Percentiles rank a stretch among this genome's conserved stretches.
Evolutionary conservation across 129 eudicot genomes (phyloP).

Genomic region (Flaveria robusta): DNA sequence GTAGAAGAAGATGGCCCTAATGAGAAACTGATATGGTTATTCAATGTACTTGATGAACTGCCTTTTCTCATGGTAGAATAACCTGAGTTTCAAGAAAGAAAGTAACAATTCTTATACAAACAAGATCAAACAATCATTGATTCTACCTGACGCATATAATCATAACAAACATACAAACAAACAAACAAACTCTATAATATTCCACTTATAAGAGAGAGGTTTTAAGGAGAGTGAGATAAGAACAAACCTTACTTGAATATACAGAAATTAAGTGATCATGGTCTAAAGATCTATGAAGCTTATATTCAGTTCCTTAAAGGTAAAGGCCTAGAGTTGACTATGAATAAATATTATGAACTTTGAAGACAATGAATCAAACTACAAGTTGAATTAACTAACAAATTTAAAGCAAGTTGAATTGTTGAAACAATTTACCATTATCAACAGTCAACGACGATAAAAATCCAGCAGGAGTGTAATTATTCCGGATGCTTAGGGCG

Average conservation of each 20-base stretch:
- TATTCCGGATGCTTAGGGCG: conserved; percentile 44
- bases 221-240: too few relatives aligned
- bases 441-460: conserved; percentile 11
- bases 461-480: conserved; percentile 87
- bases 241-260: not conserved
- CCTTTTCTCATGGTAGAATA: conserved; percentile 39
- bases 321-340: conserved; percentile 22
- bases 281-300: not conserved
- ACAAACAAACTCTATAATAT: too few relatives aligned
- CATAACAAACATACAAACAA: not conserved
- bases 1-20: conserved; percentile 47
- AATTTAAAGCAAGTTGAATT: not conserved
- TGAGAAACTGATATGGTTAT: conserved; percentile 56
- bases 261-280: not conserved
- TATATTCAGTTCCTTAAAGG: not conserved
- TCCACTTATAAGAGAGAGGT: too few relatives aligned
- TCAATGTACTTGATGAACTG: conserved; percentile 42
- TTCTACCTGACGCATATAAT: not conserved
- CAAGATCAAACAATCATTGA: not conserved
- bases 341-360: conserved; percentile 11
- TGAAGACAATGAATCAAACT: conserved; percentile 21
- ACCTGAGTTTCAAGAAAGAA: conserved; percentile 44
- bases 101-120: not conserved
- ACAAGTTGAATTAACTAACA: conserved; percentile 31
- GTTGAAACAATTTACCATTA: conserved; percentile 41